Base-by-base conservation (phyloP, 345 rosid genomes). In the Erysimum cheiranthoides region DNA sequence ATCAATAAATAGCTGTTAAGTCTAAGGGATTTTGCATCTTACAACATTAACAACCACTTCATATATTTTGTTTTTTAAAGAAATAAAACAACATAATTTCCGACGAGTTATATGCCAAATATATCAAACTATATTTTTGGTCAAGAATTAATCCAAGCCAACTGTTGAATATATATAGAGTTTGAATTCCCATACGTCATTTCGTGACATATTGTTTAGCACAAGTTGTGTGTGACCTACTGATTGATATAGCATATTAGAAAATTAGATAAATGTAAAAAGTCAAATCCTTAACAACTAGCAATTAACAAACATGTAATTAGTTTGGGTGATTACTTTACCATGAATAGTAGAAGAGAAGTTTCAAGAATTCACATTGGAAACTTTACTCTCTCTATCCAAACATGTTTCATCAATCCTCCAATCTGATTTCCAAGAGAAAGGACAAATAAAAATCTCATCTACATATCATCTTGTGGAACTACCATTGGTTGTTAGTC, bases 231-330 rank as follows among this genome's bases (percentile, higher is more conserved):
- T 21, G 51, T 27, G 75, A 58, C 57, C 27, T 16, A 58, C 35
- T 34, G n/a, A 71, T 34, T 42, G 1, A 34, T 70, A 32, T 70
- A 32, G 54, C 34, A 58, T 27, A 68, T 21, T 45, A 70, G 14
- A 45, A 14, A 45, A 12, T 4, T 4, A 40, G 11, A 56, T 2
- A 13, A 13, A 43, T 28, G 4, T 28, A 68, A 45, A 56, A 58
- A 70, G 66, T 70, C 66, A 70, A 58, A 32, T 45, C 18, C 9
- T 6, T 18, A 32, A 59, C 66, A 47, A 58, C 57, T 60, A 70
- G 45, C 66, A 21, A 14, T 58, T 45, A 10, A 46, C n/a, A 60
- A 71, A 49, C 58, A 46, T 34, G 57, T 28, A 34, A 57, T 27
- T 51, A 50, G 7, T 56, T n/a, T 14, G 39, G 13, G 39, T 13